Evolutionary conservation across 2,329 filamentous ascomycete species (phyloP).

Genomic region (Cladophialophora psammophila): DNA sequence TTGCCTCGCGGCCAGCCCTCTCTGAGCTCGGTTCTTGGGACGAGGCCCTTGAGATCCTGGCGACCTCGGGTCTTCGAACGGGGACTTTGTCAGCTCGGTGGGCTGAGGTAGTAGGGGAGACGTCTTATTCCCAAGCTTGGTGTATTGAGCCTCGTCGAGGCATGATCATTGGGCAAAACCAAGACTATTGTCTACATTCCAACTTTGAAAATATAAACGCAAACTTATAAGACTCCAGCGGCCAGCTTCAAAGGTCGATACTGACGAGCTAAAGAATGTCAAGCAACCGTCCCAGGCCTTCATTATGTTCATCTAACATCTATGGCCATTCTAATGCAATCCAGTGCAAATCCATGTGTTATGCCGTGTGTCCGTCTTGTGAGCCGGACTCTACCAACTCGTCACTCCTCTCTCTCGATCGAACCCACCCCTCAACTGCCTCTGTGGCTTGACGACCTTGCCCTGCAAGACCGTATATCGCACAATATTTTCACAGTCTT

Average conservation of each 20-base stretch:
- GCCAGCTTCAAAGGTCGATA: background rate
- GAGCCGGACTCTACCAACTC: conserved; percentile 72
- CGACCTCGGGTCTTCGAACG: conserved; percentile 24
- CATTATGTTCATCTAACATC: conserved; percentile 3
- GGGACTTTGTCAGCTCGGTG: conserved; percentile 31
- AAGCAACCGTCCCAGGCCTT: background rate
- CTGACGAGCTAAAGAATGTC: conserved; percentile 3
- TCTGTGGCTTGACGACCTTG: conserved; percentile 88
- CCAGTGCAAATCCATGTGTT: background rate
- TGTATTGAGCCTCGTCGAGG: conserved; percentile 38
- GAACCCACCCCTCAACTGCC: conserved; percentile 87
- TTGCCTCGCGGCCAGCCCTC: conserved; percentile 21
- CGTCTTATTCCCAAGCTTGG: conserved; percentile 40
- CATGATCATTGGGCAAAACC: conserved; percentile 39
- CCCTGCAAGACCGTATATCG: conserved; percentile 89
- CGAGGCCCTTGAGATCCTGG: conserved; percentile 19
- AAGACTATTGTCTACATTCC: conserved; percentile 39
- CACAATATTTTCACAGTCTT: conserved; percentile 93
- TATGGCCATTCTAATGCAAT: conserved; percentile 7
- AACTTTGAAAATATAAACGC: background rate
- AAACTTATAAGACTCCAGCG: background rate
- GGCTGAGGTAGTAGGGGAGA: conserved; percentile 36
- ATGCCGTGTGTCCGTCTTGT: background rate
- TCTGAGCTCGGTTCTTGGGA: conserved; percentile 35
- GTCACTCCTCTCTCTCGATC: conserved; percentile 79